Conservation (phyloP, 148 eudicot species). For the Silene uniflora region DNA sequence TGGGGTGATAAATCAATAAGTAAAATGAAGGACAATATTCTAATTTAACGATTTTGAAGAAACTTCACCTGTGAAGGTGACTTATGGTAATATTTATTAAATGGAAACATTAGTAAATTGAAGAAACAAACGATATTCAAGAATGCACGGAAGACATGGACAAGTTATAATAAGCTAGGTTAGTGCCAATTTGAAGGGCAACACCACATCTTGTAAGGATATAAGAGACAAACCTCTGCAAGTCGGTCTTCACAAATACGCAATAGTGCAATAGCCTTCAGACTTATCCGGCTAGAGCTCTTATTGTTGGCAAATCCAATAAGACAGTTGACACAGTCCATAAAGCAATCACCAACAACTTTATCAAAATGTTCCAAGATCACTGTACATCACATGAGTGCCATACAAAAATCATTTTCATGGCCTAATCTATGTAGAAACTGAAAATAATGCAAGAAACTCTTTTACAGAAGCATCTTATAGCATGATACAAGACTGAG, state of each 20-base stretch:
- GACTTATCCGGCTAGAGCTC: constrained; percentile 87
- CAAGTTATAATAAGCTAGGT: background rate
- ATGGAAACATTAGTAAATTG: background rate
- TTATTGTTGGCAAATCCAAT: constrained; percentile 98
- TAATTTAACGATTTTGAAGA: background rate
- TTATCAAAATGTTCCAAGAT: constrained; percentile 98
- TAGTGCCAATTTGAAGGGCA: background rate
- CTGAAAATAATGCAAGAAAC: background rate
- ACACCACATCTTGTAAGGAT: background rate
- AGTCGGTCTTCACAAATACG: constrained; percentile 99
- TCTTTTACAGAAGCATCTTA: background rate
- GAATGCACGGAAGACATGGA: background rate
- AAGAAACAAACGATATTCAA: background rate
- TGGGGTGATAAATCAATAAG: background rate
- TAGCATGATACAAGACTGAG: background rate
- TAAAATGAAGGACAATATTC: background rate
- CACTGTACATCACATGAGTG: constrained; percentile 45
- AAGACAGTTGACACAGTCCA: constrained; percentile 98
- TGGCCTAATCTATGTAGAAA: background rate
- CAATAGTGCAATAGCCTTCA: constrained; percentile 95
- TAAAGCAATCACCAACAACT: constrained; percentile 97
- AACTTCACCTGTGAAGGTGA: background rate
- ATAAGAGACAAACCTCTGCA: constrained; percentile 70
- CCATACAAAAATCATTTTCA: constrained; percentile 20
- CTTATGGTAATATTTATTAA: background rate